A percentile compares a stretch with the other conserved stretches of the same genome.
Conservation (phyloP, 2,329 filamentous ascomycete species). For the Colletotrichum orbiculare region DNA sequence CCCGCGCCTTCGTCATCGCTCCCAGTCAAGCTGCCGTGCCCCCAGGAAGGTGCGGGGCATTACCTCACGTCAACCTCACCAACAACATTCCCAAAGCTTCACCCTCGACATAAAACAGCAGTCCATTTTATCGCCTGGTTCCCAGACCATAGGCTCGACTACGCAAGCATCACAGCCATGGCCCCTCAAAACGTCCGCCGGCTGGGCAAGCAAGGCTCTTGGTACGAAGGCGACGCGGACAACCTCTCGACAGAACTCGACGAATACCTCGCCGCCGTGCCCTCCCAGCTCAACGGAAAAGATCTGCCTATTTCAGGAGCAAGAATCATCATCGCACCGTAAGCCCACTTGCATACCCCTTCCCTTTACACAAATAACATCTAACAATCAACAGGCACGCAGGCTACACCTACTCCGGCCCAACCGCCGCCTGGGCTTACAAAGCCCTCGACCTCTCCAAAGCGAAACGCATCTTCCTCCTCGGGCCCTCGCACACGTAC, state of each 20-base stretch:
- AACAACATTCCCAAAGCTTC: slow-evolving; percentile 1
- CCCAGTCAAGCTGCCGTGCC: slow-evolving; percentile 2
- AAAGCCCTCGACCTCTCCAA: slow-evolving; percentile 84
- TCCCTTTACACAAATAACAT: slow-evolving; percentile 5
- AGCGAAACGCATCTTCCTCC: slow-evolving; percentile 88
- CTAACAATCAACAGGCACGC: slow-evolving; percentile 74
- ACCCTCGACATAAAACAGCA: not conserved
- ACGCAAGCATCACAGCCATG: not conserved
- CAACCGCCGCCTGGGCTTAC: slow-evolving; percentile 94
- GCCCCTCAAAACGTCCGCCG: slow-evolving; percentile 9
- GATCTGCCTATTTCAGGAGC: slow-evolving; percentile 77
- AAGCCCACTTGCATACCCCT: not conserved
- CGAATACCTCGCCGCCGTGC: slow-evolving; percentile 78
- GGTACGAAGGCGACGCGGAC: slow-evolving; percentile 77
- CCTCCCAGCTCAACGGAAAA: slow-evolving; percentile 68
- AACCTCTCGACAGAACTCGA: slow-evolving; percentile 78
- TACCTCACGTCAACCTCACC: slow-evolving; percentile 2
- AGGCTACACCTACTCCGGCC: slow-evolving; percentile 91
- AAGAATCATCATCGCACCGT: slow-evolving; percentile 69
- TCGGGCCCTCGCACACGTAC: slow-evolving; percentile 92
- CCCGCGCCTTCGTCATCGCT: slow-evolving; percentile 24
- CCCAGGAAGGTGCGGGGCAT: slow-evolving; percentile 14
- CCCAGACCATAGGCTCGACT: not conserved
- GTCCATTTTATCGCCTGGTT: not conserved
- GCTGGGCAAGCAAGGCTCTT: slow-evolving; percentile 83